Conservation (phyloP, 352 stramenopile species). For the Thalassiosira hispida region DNA sequence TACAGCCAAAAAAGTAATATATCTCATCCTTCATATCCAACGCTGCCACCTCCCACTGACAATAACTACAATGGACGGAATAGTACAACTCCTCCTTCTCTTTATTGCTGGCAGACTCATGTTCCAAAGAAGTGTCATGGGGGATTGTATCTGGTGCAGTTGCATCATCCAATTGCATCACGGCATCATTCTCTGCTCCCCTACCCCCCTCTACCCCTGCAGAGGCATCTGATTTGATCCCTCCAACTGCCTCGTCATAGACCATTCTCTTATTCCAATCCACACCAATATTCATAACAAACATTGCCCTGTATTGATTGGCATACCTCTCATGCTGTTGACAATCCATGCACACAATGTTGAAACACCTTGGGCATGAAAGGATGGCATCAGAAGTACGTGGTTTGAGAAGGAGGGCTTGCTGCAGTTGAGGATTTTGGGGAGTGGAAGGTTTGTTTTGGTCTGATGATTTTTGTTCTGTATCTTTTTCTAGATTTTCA, state of each 20-base stretch:
- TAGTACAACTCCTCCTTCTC: constrained; percentile 68
- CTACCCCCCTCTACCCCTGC: not conserved
- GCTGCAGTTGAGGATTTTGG: constrained; percentile 22
- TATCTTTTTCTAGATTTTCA: constrained; percentile 1
- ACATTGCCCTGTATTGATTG: constrained; percentile 86
- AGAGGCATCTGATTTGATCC: constrained; percentile 43
- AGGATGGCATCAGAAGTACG: constrained; percentile 72
- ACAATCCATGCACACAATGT: constrained; percentile 86
- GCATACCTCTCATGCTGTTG: constrained; percentile 79
- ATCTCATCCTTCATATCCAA: constrained; percentile 84
- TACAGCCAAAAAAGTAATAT: constrained; percentile 85
- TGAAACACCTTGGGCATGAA: constrained; percentile 83
- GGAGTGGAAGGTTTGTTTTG: not conserved
- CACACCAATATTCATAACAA: constrained; percentile 85
- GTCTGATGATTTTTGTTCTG: not conserved
- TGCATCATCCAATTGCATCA: constrained; percentile 14
- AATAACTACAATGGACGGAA: constrained; percentile 78
- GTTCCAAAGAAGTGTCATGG: constrained; percentile 23
- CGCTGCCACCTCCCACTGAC: constrained; percentile 75
- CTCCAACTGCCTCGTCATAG: constrained; percentile 63
- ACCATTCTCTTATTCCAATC: constrained; percentile 71
- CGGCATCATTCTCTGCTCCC: not conserved
- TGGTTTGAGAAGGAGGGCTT: constrained; percentile 58
- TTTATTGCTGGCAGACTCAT: constrained; percentile 9
- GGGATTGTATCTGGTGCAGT: constrained; percentile 42